phyloP scores from a whole-genome alignment of 1,139 yeast species.

The Candida anutae region DNA sequence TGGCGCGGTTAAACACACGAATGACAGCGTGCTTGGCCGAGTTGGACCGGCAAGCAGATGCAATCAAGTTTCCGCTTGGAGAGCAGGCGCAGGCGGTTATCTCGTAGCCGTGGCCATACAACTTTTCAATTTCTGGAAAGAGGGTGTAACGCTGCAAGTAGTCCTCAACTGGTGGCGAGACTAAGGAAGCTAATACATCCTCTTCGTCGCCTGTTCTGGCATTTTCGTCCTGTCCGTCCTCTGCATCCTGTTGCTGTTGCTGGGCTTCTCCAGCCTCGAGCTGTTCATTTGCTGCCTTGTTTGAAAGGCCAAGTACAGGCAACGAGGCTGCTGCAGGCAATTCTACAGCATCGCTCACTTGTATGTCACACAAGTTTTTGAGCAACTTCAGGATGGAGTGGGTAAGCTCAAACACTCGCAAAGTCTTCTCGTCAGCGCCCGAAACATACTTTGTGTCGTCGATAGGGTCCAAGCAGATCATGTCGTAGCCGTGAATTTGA shows the following conservation, averaged over 20 bases:
- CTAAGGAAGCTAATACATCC: slow-evolving; percentile 38
- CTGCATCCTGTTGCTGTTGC: slow-evolving; percentile 27
- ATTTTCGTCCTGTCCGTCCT: slow-evolving; percentile 25
- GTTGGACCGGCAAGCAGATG: slow-evolving; percentile 90
- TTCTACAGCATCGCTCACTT: slow-evolving; percentile 11
- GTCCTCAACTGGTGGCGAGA: slow-evolving; percentile 75
- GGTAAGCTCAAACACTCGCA: slow-evolving; percentile 90
- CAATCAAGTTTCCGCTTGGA: slow-evolving; percentile 57
- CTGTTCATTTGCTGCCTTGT: slow-evolving; percentile 65
- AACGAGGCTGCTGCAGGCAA: slow-evolving; percentile 79
- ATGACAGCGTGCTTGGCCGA: slow-evolving; percentile 78
- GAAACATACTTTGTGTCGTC: slow-evolving; percentile 65
- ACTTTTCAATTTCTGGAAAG: slow-evolving; percentile 91
- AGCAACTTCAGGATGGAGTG: slow-evolving; percentile 62
- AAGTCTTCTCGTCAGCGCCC: slow-evolving; percentile 92
- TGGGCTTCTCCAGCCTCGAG: slow-evolving; percentile 32
- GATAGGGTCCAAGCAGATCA: slow-evolving; percentile 73
- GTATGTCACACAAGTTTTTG: slow-evolving; percentile 44
- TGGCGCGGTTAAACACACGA: slow-evolving; percentile 57
- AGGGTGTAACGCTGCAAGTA: slow-evolving; percentile 84
- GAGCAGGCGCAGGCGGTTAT: slow-evolving; percentile 72
- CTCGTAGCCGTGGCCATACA: slow-evolving; percentile 97
- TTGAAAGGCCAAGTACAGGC: slow-evolving; percentile 91
- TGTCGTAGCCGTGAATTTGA: slow-evolving; percentile 96
- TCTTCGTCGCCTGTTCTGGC: slow-evolving; percentile 33